Base-by-base conservation (phyloP, 139 green algal species). In the Haematococcus lacustris region DNA sequence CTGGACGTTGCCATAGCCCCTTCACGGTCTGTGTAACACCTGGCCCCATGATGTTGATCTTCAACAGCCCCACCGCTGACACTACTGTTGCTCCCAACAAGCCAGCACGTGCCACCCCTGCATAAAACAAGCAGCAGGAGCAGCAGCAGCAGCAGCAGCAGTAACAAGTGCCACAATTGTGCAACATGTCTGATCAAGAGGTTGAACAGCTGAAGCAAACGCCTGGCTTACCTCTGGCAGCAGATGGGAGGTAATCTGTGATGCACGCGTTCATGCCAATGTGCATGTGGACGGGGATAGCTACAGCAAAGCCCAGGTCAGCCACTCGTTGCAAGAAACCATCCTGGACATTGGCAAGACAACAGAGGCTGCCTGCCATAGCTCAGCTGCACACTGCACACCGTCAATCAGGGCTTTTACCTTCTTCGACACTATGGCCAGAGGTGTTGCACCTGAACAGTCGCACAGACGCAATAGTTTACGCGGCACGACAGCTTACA, bases 221-320 rank as follows among this genome's bases (percentile, higher is more conserved):
- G 47, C 3, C 57, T 33, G 28, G 13, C 85, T 73, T 62, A 89
- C 87, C 81, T 23, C 76, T 72, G 51, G 80, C 76, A 2, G 70
- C 70, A n/a, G 82, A 88, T 6, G 90, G 82, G 1, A 93, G 70
- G 66, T 95, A 95, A 78, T 95, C 90, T 13, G 84, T 88, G 32
- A 95, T 77, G 17, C 90, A 57, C 2, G 80, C 80, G 73, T 94
- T 94, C 60, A 89, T 87, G 32, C 74, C 79, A 51, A 93, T 86
- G 75, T 93, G 88, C 30, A 84, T 83, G 81, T 94, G 89, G 5
- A 92, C 40, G 21, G 88, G 88, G 32, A 93, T 82, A 6, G 82
- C 83, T 3, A 88, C 33, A 5, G 72, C 77, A 2, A 93, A 79
- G 0, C 73, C 70, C 50, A 83, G 74, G 82, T 93, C 88, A 9